Evolutionary conservation across 345 rosid genomes (phyloP).

Genomic region (Ceriops decandra): DNA sequence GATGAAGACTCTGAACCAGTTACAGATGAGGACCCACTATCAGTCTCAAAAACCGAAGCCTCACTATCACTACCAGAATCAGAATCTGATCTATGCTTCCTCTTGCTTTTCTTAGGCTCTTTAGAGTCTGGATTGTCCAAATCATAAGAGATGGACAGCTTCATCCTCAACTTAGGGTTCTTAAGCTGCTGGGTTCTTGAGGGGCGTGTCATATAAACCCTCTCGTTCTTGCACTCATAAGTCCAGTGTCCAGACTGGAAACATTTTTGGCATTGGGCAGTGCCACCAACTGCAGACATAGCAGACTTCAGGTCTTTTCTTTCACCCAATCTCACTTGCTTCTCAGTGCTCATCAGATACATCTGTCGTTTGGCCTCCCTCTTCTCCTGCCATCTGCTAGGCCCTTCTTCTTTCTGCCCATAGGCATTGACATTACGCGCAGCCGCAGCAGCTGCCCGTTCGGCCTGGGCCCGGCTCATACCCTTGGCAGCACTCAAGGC

Average conservation of each 20-base stretch:
- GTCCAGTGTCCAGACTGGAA: constrained; percentile 96
- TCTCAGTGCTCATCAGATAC: constrained; percentile 98
- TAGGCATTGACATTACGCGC: constrained; percentile 93
- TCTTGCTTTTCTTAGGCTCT: constrained; percentile 71
- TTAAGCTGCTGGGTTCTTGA: constrained; percentile 94
- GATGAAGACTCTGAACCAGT: constrained; percentile 63
- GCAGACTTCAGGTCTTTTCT: constrained; percentile 73
- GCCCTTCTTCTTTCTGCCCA: constrained; percentile 99
- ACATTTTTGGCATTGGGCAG: constrained; percentile 86
- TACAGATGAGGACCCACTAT: constrained; percentile 55
- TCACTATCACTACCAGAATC: constrained; percentile 74
- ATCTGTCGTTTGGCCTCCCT: constrained; percentile 94
- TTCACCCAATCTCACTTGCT: constrained; percentile 84
- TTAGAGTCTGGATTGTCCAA: constrained; percentile 44
- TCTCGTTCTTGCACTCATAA: constrained; percentile 86
- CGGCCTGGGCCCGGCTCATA: constrained; percentile 96
- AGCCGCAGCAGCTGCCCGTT: constrained; percentile 90
- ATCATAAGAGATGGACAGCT: constrained; percentile 52
- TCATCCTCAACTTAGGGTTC: constrained; percentile 75
- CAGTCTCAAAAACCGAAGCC: constrained; percentile 87
- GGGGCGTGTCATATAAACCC: constrained; percentile 86
- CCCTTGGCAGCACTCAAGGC: constrained; percentile 86
- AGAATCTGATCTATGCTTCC: constrained; percentile 66
- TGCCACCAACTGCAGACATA: constrained; percentile 41
- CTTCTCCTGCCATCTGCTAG: constrained; percentile 98